phyloP scores from a whole-genome alignment of 805 yeast species.

The Metschnikowia henanensis region DNA sequence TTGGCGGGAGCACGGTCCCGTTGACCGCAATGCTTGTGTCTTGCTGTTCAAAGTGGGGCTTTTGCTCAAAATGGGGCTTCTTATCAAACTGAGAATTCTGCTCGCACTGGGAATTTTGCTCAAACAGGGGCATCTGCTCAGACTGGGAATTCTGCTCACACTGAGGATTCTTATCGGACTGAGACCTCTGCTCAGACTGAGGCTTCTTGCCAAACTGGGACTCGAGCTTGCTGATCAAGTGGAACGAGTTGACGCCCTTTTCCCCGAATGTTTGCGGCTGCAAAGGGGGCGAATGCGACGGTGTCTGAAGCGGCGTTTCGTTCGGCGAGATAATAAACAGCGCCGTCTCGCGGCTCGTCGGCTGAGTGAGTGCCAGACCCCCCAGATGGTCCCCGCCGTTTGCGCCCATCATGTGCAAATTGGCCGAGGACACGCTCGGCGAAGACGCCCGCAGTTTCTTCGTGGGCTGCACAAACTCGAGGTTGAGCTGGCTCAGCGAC shows the following conservation, averaged over 20 bases:
- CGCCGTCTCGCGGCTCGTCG: slow-evolving; percentile 15
- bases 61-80: too few species aligned
- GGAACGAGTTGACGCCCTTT: slow-evolving; percentile 21
- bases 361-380: slow-evolving; percentile 5
- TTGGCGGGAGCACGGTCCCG: slow-evolving; percentile 44
- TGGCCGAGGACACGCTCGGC: slow-evolving; percentile 28
- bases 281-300: slow-evolving; percentile 49
- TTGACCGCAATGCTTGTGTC: slow-evolving; percentile 36
- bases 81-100: too few species aligned
- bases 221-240: slow-evolving; percentile 28
- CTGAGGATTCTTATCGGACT: slow-evolving; percentile 16
- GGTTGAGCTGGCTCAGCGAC: slow-evolving; percentile 34
- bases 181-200: slow-evolving; percentile 17
- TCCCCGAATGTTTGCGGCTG: slow-evolving; percentile 24
- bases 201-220: slow-evolving; percentile 21
- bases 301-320: slow-evolving; percentile 52
- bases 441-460: slow-evolving; percentile 52
- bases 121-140: slow-evolving; percentile 13
- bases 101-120: too few species aligned
- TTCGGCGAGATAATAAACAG: slow-evolving; percentile 34
- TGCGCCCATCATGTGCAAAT: slow-evolving; percentile 7
- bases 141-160: slow-evolving; percentile 27
- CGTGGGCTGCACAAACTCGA: slow-evolving; percentile 34
- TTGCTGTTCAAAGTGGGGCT: slow-evolving; percentile 14
- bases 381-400: background rate